Evolutionary conservation across 495 filamentous ascomycete genomes (phyloP), one percentile per base, ranked within the genome.

Genomic region (Oidiodendron maius): DNA sequence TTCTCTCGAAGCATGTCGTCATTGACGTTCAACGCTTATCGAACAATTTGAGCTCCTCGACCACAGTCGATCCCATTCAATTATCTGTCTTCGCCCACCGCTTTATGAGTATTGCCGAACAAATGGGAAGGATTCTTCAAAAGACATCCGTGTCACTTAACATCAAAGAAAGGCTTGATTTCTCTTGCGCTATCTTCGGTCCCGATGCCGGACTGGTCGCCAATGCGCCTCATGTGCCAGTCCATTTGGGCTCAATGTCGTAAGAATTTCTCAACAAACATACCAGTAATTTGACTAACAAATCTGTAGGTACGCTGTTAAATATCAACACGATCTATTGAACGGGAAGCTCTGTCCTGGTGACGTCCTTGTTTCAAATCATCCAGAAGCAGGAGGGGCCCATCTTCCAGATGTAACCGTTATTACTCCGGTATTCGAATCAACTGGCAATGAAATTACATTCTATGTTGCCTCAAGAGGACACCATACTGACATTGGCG

Each of bases 111-210:
- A 68, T 71, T 47, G 69, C 69, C 0, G 69, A 72, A 42, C 69
- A 72, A 39, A 72, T 72, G 69, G 68, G 68, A 4, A 61, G 60
- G 20, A 57, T 64, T 2, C 44, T 72, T 18, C 69, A 72, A 39
- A 67, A 67, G 30, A 71, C 68, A 0, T 58, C 55, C 23, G 63
- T 71, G 11, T 61, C 55, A 17, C 64, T 64, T 30, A 72, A 70
- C 38, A 64, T 72, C 40, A 71, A 72, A 42, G 69, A 71, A 50
- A 51, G 69, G 24, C 62, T 72, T 11, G 68, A 71, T 46, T 72
- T 64, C 38, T 64, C 61, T 13, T 72, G 69, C 49, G 67, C 69
- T 6, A 47, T 72, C 30, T 72, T 72, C 39, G 57, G 56, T n/a
- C 54, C 68, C 0, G 60, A 64, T 16, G 69, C 67, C 11, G 62